A percentile compares a stretch with the other conserved stretches of the same genome.
These are phyloP conservation scores for Discostella pseudostelligera DNA, from an alignment of 108 stramenopile genomes.

Conservation along the genomic window DNA sequence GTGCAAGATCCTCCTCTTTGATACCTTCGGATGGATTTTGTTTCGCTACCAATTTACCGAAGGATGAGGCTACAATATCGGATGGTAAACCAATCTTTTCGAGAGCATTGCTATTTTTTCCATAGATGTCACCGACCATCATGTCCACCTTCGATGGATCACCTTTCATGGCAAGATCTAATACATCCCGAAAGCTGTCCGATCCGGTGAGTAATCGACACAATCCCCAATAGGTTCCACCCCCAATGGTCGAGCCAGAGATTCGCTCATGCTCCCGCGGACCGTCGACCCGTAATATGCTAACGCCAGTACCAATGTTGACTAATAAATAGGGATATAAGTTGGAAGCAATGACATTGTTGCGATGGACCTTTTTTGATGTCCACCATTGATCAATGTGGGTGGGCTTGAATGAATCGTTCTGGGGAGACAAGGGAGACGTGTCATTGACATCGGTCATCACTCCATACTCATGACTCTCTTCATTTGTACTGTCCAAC, in stretches of 20 bases:
- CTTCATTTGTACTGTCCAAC: constrained; percentile 6
- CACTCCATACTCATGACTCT: not conserved
- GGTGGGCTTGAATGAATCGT: constrained; percentile 6
- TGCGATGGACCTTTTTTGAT: constrained; percentile 87
- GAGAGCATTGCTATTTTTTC: constrained; percentile 81
- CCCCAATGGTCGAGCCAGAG: constrained; percentile 97
- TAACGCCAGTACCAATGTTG: constrained; percentile 96
- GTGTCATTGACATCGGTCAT: no score
- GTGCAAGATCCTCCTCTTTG: constrained; percentile 91
- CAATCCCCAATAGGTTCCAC: constrained; percentile 99
- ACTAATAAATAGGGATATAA: constrained; percentile 95
- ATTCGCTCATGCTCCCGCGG: constrained; percentile 94
- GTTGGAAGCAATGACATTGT: constrained; percentile 58
- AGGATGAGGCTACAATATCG: constrained; percentile 92
- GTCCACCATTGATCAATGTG: constrained; percentile 79
- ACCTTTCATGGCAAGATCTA: constrained; percentile 91
- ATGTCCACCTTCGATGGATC: constrained; percentile 88
- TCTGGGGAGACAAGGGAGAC: constrained; percentile 3
- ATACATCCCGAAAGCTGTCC: constrained; percentile 88
- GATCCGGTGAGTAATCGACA: constrained; percentile 92
- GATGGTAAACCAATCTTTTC: constrained; percentile 89
- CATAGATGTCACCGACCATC: constrained; percentile 99
- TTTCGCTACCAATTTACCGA: constrained; percentile 96
- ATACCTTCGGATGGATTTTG: constrained; percentile 79
- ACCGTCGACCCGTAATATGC: constrained; percentile 92